Evolutionary conservation across 2,329 filamentous ascomycete species (phyloP), one percentile per base, ranked within the genome.

Genomic region (Ophiosphaerella narmari): DNA sequence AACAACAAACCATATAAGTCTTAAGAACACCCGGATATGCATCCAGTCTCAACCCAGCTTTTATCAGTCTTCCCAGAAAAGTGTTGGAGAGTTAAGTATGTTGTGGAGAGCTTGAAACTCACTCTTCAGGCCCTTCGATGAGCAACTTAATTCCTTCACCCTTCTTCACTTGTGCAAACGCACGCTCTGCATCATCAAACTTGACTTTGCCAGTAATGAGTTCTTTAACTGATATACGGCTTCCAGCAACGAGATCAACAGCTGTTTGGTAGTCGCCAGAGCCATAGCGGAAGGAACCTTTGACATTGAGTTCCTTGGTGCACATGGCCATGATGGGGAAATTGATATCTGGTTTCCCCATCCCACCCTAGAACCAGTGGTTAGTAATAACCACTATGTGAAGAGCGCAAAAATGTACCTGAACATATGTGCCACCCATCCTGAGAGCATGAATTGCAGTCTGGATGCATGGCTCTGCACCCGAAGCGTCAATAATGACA

Each of bases 271-370:
- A 97, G 74, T 97, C 93, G 16, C 92, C 92, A 46, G 85, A 83
- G 3, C 87, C 87, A 74, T 97, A 97, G 34, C 93, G 85, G 81
- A 97, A 97, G 55, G 87, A 92, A 18, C 93, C 93, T 69, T 88
- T 89, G 39, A 89, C 82, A 9, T 87, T 95, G 43, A 96, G 80
- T 79, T 97, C 93, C 78, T 97, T 97, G 43, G 86, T 82, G 73
- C 91, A 95, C 68, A 95, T 80, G 5, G 89, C 88, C 83, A 93
- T 89, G 71, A 97, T 96, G 43, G 93, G 93, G 78, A 97, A 96
- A 7, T 76, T 89, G 72, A 97, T 92, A 67, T 96, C 90, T 34
- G 85, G 75, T 70, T 88, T 89, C 67, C 93, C 93, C 91, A 97
- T 96, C 47, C 92, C 92, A 46, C 70, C 72, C 71, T 74, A 33